These are phyloP conservation scores for Candida awuae DNA, from an alignment of 805 yeast species.

Conservation along the genomic window DNA sequence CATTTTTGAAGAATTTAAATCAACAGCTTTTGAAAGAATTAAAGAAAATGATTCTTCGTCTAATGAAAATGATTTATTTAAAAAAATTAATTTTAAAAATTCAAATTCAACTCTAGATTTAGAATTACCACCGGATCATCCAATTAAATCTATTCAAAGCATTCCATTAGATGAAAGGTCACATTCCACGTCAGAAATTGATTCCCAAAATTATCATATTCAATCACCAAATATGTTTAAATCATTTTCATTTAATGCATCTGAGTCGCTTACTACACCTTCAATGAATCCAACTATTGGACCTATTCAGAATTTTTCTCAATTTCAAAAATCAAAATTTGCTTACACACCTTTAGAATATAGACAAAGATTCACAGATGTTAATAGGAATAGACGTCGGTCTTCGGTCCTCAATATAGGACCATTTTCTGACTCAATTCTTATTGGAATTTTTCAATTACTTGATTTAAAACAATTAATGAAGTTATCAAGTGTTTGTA, in stretches of 20 bases:
- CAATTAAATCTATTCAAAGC: too few relatives aligned
- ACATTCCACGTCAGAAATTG: too few relatives aligned
- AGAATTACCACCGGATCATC: background rate
- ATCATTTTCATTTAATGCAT: constrained; percentile 5
- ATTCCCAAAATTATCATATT: too few relatives aligned
- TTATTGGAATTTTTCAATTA: constrained; percentile 45
- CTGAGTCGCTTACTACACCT: constrained; percentile 15
- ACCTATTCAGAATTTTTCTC: constrained; percentile 22
- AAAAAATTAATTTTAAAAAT: background rate
- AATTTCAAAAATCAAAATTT: constrained; percentile 27
- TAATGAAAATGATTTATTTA: background rate
- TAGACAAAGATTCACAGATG: constrained; percentile 40
- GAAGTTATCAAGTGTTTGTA: constrained; percentile 50
- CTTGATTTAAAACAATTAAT: constrained; percentile 52
- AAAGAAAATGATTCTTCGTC: constrained; percentile 21
- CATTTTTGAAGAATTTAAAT: constrained; percentile 50
- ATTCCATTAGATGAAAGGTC: background rate
- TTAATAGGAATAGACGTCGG: constrained; percentile 39
- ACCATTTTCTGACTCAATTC: constrained; percentile 52
- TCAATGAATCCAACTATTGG: constrained; percentile 22
- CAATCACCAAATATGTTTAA: constrained; percentile 9
- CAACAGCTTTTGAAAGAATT: constrained; percentile 49
- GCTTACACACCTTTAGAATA: constrained; percentile 49
- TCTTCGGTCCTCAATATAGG: constrained; percentile 52
- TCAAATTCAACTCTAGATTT: background rate